Base-by-base conservation (phyloP, 352 stramenopile genomes). In the Phytophthora crassamura region DNA sequence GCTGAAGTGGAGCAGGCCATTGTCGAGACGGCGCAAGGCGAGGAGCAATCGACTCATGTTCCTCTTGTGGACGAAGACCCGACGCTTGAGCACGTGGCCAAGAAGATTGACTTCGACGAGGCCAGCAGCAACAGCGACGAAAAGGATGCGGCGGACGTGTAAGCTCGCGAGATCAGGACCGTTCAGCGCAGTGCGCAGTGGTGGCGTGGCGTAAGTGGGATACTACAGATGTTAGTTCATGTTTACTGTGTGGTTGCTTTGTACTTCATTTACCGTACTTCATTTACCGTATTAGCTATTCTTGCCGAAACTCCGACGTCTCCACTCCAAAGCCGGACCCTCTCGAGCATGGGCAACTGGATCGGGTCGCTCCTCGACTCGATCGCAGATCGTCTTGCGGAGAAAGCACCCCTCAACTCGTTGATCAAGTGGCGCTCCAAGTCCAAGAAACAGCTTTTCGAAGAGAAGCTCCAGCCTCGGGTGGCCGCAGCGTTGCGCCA, bases 61-160 rank as follows among this genome's bases (percentile, higher is more conserved):
- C 15, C n/a, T 39, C 25, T 57, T 25, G 47, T 61, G 10, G 61
- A 78, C 36, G 57, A 67, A 5, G 61, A 74, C 16, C 33, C 34
- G 0, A 20, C 20, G n/a, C 61, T 74, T 15, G 43, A 67, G 33
- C 12, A 71, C 11, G 53, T 78, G 18, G 62, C 70, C 30, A 78
- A 78, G 53, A 73, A 73, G 38, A 78, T 78, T 38, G 67, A 78
- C 20, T 78, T 78, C 32, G 70, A 78, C 30, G 65, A 72, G 33
- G 48, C 66, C 8, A 78, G 70, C 38, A 74, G 57, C 39, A 66
- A 78, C 38, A 71, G 69, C 45, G 64, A 74, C 10, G 70, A 78
- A n/a, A 67, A 73, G 47, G 36, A 36, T 39, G 34, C 33, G 38
- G 30, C 30, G 38, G 50, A 42, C n/a, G 39, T 57, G 64, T 69